Percentiles rank a stretch among this genome's conserved stretches.
phyloP scores from a whole-genome alignment of 108 stramenopile species.

The Cyclotella distinguenda region DNA sequence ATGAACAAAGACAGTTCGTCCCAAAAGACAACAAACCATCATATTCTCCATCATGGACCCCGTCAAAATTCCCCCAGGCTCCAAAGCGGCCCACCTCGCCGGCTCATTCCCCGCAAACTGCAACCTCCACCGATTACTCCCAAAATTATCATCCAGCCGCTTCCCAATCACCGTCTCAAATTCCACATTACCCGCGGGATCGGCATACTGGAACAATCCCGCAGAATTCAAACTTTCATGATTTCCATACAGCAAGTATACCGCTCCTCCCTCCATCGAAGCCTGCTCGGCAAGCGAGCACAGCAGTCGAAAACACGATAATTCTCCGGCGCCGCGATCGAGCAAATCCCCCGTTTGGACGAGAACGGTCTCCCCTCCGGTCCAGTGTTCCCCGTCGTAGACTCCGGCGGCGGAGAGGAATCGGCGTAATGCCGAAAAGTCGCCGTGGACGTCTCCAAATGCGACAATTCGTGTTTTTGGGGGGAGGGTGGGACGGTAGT shows the following conservation, averaged over 20 bases:
- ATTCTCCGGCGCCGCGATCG: constrained; percentile 72
- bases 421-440: constrained; percentile 48
- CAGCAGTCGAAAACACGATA: constrained; percentile 60
- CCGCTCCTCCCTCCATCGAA: constrained; percentile 37
- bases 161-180: constrained; percentile 47
- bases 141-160: constrained; percentile 35
- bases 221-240: constrained; percentile 76
- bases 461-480: constrained; percentile 61
- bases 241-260: constrained; percentile 72
- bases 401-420: constrained; percentile 48
- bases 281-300: constrained; percentile 65
- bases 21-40: constrained; percentile 65
- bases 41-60: constrained; percentile 53
- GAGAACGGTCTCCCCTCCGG: constrained; percentile 59
- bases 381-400: constrained; percentile 42
- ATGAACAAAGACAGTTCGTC: constrained; percentile 77
- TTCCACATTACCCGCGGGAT: constrained; percentile 54
- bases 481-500: constrained; percentile 30
- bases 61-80: constrained; percentile 56
- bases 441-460: constrained; percentile 83
- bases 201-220: constrained; percentile 73
- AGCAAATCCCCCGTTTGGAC: constrained; percentile 82
- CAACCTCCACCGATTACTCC: constrained; percentile 58
- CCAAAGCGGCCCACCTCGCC: constrained; percentile 66
- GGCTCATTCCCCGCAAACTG: constrained; percentile 77